Base-by-base conservation (phyloP, 2,329 filamentous ascomycete genomes). In the Venturia pyrina region DNA sequence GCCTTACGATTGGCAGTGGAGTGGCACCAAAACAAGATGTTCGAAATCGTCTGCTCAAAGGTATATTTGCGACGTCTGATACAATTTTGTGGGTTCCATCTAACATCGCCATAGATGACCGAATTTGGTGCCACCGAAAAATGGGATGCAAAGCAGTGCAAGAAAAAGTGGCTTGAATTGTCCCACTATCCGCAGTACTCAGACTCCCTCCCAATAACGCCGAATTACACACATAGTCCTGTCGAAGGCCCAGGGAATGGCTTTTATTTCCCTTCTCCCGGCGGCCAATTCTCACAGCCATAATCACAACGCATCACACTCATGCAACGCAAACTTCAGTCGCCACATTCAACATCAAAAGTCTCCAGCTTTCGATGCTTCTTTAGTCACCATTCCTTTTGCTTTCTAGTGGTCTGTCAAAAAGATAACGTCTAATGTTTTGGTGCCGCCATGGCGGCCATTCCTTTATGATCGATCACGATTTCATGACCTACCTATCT, bases 21-120 rank as follows among this genome's bases (percentile, higher is more conserved):
- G 68, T 81, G 81, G 71, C 83, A 80, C 80, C 78, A 78, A 64
- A 79, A 79, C 69, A 78, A 75, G 72, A 82, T 82, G 70, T 84
- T 82, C 71, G 80, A 83, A 60, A 82, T 83, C 67, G 82, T 84
- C 68, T 74, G 77, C 64, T 74, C 77, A 64, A 83, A 82, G 76
- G 81, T 82, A 70, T 68, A 73, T 66, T n/a, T 24, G 34, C n/a
- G 11, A 4, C n/a, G 8, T 28, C 21, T 21, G 24, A 13, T 8
- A 40, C n/a, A 21, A 32, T 10, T 24, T 4, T 28, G 5, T 2
- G 34, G 6, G 11, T 19, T 46, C 10, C 11, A 7, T 7, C 24
- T 50, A 21, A 40, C 7, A 7, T 1, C 8, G n/a, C 7, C 24
- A 53, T 65, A 83, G 81, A 83, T 83, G 81, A 72, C 79, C 67